phyloP scores from a whole-genome alignment of 768 basidiomycete species.

The Suillus bovinus region DNA sequence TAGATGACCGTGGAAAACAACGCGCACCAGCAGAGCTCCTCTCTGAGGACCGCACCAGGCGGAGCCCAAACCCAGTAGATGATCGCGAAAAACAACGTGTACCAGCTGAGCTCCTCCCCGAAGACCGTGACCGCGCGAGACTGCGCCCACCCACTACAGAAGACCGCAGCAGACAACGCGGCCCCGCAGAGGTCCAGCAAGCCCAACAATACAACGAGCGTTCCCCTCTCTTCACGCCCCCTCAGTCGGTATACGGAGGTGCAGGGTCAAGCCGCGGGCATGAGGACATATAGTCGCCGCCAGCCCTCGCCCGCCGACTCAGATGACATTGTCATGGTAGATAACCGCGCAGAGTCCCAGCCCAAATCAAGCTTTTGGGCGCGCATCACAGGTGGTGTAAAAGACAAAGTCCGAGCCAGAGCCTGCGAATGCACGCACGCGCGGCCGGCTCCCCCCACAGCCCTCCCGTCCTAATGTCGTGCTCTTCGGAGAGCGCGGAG shows the following conservation, averaged over 20 bases:
- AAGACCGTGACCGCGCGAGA: background rate
- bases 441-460: conserved; percentile 1
- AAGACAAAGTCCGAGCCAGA: background rate
- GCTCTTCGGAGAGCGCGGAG: conserved; percentile 44
- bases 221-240: conserved; percentile 3
- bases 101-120: background rate
- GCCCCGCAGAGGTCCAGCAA: background rate
- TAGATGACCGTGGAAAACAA: background rate
- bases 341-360: background rate
- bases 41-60: background rate
- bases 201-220: background rate
- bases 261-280: conserved; percentile 2
- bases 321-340: conserved; percentile 1
- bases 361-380: conserved; percentile 5
- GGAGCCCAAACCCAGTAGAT: background rate
- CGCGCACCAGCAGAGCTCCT: background rate
- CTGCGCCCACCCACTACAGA: background rate
- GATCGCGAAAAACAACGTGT: conserved; percentile 4
- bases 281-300: background rate
- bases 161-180: background rate
- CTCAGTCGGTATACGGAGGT: background rate
- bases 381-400: background rate
- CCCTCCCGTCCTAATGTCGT: conserved; percentile 31
- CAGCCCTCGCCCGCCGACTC: background rate
- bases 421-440: background rate